phyloP scores from a whole-genome alignment of 2,329 filamentous ascomycete species.

The Emericellopsis atlantica region DNA sequence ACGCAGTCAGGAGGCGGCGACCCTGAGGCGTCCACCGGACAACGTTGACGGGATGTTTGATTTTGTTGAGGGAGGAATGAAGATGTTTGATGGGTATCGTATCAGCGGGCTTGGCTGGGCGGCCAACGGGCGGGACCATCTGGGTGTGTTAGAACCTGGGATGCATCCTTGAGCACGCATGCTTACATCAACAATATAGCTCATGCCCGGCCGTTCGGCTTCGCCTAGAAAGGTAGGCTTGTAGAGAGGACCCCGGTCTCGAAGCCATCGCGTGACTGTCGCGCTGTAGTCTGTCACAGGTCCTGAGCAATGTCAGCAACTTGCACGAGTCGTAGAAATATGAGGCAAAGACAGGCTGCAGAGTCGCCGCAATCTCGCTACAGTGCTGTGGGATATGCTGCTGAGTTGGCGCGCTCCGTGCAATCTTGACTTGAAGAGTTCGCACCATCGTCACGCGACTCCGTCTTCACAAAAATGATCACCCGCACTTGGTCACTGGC shows the following conservation, averaged over 20 bases:
- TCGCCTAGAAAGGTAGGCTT: conserved; percentile 61
- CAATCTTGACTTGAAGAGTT: too few species aligned
- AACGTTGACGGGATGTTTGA: conserved; percentile 93
- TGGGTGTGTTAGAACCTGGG: conserved; percentile 20
- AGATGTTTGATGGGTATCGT: conserved; percentile 89
- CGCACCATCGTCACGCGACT: too few species aligned
- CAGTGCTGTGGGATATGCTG: too few species aligned
- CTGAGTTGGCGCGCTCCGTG: too few species aligned
- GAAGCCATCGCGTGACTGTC: conserved; percentile 84
- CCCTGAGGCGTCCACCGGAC: conserved; percentile 97
- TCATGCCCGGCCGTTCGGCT: conserved; percentile 71
- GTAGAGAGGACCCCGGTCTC: conserved; percentile 57
- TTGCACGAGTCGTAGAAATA: background rate
- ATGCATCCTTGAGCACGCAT: background rate
- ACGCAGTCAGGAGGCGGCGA: conserved; percentile 78
- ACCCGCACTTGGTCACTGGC: too few species aligned
- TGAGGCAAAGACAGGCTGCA: background rate
- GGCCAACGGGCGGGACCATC: conserved; percentile 79
- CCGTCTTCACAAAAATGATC: too few species aligned
- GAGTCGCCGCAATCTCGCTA: too few species aligned
- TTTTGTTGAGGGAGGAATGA: conserved; percentile 96
- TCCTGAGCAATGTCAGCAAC: conserved; percentile 33
- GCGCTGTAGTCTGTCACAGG: conserved; percentile 90
- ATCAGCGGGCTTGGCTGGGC: conserved; percentile 64
- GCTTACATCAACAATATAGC: conserved; percentile 79